Percentiles rank a stretch among this genome's conserved stretches.
phyloP scores from a whole-genome alignment of 805 yeast genomes.

The Myxozyma monticola region DNA sequence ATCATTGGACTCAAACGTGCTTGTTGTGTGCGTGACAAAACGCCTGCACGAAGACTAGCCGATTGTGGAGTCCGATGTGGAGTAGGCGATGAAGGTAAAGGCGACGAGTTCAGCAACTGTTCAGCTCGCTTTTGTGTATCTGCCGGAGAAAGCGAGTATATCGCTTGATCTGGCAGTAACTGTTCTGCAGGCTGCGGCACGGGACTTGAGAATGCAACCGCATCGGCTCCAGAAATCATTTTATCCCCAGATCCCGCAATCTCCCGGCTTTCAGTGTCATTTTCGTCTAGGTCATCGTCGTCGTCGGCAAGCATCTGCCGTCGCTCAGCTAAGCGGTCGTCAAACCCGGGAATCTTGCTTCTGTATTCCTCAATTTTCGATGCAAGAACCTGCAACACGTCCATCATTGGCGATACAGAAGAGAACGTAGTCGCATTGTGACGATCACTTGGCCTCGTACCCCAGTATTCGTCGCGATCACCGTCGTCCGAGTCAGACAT shows the following conservation, averaged over 20 bases:
- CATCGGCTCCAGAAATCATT: constrained; percentile 5
- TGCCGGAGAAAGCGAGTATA: constrained; percentile 14
- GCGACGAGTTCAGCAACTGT: constrained; percentile 11
- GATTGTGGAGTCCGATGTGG: not conserved
- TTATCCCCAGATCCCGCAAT: no score
- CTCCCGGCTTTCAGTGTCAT: no score
- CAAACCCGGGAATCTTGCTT: constrained; percentile 19
- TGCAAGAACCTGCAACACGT: constrained; percentile 7
- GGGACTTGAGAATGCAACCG: constrained; percentile 21
- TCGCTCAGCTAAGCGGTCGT: constrained; percentile 19
- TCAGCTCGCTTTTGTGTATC: constrained; percentile 24
- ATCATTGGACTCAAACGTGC: no score
- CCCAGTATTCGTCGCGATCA: constrained; percentile 28
- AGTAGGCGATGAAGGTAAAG: constrained; percentile 4
- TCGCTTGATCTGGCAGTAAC: not conserved
- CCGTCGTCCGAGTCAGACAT: constrained; percentile 18
- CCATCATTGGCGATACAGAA: constrained; percentile 23
- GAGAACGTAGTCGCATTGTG: constrained; percentile 5
- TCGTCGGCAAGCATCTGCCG: constrained; percentile 17
- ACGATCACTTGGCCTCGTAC: constrained; percentile 11
- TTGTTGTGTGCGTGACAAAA: constrained; percentile 13
- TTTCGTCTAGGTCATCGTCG: no score
- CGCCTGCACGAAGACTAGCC: constrained; percentile 9
- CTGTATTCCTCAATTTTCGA: constrained; percentile 19
- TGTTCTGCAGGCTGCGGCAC: not conserved